A percentile compares a stretch with the other conserved stretches of the same genome.
Conservation (phyloP, 2,329 filamentous ascomycete genomes). For the Colletotrichum sp. region DNA sequence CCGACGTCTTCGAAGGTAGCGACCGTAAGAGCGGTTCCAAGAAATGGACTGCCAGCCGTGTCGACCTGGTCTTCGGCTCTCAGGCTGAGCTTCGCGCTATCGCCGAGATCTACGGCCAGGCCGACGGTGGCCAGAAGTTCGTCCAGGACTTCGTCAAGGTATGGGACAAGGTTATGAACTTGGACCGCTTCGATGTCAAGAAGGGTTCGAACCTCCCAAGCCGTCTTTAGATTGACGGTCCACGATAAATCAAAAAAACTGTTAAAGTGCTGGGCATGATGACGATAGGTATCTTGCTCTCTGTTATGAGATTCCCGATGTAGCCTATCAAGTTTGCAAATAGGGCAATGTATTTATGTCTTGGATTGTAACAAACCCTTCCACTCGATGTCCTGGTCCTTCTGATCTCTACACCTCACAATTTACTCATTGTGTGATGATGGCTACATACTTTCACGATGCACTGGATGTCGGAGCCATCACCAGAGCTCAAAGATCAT, state of each 20-base stretch:
- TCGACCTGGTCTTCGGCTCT: conserved; percentile 75
- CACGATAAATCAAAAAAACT: not conserved
- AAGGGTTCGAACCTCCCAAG: not conserved
- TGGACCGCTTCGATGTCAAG: conserved; percentile 71
- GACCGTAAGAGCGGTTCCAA: conserved; percentile 69
- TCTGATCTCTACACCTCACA: accelerated
- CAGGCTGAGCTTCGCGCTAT: conserved; percentile 76
- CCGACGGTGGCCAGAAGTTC: conserved; percentile 67
- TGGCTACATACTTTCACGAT: accelerated
- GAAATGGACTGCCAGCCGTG: conserved; percentile 74
- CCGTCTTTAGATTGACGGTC: not conserved
- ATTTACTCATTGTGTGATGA: not conserved
- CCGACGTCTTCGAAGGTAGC: conserved; percentile 66
- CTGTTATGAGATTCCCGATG: not conserved
- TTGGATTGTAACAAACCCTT: not conserved
- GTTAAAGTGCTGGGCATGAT: not conserved
- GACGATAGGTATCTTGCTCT: not conserved
- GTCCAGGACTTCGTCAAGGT: conserved; percentile 73
- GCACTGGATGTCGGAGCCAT: accelerated
- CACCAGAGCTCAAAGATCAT: accelerated
- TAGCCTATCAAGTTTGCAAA: not conserved
- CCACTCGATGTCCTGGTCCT: accelerated
- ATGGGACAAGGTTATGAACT: conserved; percentile 78
- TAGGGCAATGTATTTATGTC: not conserved
- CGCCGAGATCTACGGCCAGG: conserved; percentile 70